These are phyloP conservation scores for Coemansia sp. DNA, from an alignment of 192 early-diverging fungal species.

Conservation along the genomic window DNA sequence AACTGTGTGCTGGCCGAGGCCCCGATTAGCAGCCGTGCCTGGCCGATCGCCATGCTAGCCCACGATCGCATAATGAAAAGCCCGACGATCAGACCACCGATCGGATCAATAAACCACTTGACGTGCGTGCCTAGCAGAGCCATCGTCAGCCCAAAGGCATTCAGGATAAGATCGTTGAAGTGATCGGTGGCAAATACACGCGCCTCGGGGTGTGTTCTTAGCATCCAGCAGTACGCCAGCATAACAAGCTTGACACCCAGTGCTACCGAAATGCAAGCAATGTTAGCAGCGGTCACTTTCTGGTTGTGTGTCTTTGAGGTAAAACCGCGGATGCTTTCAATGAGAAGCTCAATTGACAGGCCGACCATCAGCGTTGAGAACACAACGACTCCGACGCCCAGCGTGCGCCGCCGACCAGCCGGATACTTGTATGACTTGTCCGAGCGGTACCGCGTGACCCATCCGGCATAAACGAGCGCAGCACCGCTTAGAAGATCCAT, in stretches of 20 bases:
- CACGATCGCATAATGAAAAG: constrained; percentile 64
- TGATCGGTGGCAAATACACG: constrained; percentile 63
- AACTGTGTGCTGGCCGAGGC: constrained; percentile 72
- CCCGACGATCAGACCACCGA: constrained; percentile 61
- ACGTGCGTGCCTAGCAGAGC: constrained; percentile 59
- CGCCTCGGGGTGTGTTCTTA: constrained; percentile 45
- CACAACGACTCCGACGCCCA: constrained; percentile 68
- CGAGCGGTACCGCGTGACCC: constrained; percentile 53
- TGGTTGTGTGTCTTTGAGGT: constrained; percentile 41
- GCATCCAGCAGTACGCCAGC: constrained; percentile 58
- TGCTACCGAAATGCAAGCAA: constrained; percentile 53
- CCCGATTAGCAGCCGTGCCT: constrained; percentile 68
- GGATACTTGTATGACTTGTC: constrained; percentile 65
- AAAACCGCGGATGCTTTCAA: constrained; percentile 63
- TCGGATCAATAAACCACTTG: constrained; percentile 64
- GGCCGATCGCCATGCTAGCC: constrained; percentile 58
- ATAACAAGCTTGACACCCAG: constrained; percentile 56
- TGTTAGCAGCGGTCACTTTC: constrained; percentile 41
- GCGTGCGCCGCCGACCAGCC: constrained; percentile 63
- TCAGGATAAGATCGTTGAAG: constrained; percentile 65
- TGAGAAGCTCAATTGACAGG: constrained; percentile 64
- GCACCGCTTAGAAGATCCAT: constrained; percentile 67
- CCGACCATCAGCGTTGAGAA: constrained; percentile 67
- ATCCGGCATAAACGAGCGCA: constrained; percentile 56
- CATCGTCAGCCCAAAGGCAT: constrained; percentile 62